These are phyloP conservation scores for Sporisorium graminicola DNA, from an alignment of 1,284 basidiomycete species.

Conservation along the genomic window DNA sequence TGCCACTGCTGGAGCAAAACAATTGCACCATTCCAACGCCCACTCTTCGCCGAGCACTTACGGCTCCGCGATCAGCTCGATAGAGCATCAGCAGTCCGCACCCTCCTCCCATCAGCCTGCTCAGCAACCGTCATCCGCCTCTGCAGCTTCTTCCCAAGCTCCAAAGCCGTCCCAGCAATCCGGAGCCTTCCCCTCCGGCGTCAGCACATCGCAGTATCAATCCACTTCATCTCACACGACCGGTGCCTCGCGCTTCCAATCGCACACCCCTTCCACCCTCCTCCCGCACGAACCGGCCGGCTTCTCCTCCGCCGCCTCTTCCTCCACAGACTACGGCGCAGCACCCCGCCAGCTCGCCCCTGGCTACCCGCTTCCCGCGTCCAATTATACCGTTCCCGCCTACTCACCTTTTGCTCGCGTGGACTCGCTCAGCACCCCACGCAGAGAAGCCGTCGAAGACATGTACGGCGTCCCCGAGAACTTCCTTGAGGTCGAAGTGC, in stretches of 20 bases:
- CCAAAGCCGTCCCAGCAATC: neutral
- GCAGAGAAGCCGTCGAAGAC: constrained; percentile 78
- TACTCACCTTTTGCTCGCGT: constrained; percentile 69
- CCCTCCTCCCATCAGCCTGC: constrained; percentile 5
- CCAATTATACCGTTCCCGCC: constrained; percentile 52
- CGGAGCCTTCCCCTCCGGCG: constrained; percentile 39
- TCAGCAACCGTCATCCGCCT: constrained; percentile 3
- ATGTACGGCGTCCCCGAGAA: constrained; percentile 92
- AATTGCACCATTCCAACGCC: constrained; percentile 19
- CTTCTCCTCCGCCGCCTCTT: constrained; percentile 17
- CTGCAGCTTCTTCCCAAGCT: constrained; percentile 2
- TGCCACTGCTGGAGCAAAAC: neutral
- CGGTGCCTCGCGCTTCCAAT: constrained; percentile 43
- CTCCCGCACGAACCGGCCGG: constrained; percentile 39
- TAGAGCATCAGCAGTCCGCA: constrained; percentile 8
- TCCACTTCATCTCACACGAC: neutral
- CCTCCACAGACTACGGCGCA: constrained; percentile 5
- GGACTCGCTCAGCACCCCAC: constrained; percentile 54
- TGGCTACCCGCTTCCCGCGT: constrained; percentile 52
- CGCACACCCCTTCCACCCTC: constrained; percentile 50
- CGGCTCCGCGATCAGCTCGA: constrained; percentile 31
- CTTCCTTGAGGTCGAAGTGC: constrained; percentile 97
- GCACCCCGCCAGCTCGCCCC: constrained; percentile 47
- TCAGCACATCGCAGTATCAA: constrained; percentile 7
- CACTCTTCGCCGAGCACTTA: constrained; percentile 37